These are phyloP conservation scores for Diutina pseudorugosa DNA, from an alignment of 1,139 yeast species.

Conservation along the genomic window DNA sequence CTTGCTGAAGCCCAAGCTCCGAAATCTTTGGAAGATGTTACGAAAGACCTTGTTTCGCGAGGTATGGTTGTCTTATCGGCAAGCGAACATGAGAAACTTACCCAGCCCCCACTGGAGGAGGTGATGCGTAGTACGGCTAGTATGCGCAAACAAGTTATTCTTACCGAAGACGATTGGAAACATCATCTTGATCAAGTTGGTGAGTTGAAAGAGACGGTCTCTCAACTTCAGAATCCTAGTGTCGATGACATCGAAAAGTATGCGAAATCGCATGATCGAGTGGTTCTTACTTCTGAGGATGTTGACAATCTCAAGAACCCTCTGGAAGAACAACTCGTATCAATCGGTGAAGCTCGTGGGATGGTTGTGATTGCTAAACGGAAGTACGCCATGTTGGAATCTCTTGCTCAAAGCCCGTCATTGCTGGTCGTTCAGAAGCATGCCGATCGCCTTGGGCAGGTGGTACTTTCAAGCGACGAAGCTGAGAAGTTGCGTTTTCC, in stretches of 20 bases:
- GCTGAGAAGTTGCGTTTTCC: neutral
- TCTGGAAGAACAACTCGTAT: neutral
- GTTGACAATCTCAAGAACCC: neutral
- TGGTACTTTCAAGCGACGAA: neutral
- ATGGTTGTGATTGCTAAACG: conserved; percentile 6
- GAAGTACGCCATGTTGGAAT: conserved; percentile 7
- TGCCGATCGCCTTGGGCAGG: neutral
- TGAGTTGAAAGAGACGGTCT: neutral
- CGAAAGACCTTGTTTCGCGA: neutral
- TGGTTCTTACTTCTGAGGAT: neutral
- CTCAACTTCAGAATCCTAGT: conserved; percentile 5
- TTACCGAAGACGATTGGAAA: neutral
- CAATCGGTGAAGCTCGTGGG: conserved; percentile 3
- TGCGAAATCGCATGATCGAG: conserved; percentile 6
- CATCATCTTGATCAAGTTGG: neutral
- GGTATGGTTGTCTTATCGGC: neutral
- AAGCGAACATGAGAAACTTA: neutral
- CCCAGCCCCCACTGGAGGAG: neutral
- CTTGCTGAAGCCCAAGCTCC: neutral
- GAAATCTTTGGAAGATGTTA: neutral
- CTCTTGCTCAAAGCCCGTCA: conserved; percentile 8
- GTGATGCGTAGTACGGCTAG: conserved; percentile 5
- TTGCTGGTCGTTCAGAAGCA: conserved; percentile 10
- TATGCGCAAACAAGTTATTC: neutral
- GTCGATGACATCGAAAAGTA: conserved; percentile 7